Conservation (phyloP, 2,329 filamentous ascomycete species). For the Grosmannia serpens region DNA sequence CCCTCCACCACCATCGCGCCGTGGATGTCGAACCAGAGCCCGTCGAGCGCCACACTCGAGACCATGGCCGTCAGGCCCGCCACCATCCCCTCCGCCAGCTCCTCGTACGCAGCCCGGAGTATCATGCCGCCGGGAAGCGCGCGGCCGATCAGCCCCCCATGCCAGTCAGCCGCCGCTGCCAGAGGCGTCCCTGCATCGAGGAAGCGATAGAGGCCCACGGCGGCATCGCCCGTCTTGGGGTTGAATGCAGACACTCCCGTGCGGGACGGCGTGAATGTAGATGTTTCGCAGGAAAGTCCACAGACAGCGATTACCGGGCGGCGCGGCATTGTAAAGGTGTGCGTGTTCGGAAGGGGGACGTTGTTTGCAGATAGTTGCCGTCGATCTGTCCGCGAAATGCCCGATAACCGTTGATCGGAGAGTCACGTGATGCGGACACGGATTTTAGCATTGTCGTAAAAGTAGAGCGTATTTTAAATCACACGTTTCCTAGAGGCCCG, state of each 20-base stretch:
- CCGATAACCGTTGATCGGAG: too few relatives aligned
- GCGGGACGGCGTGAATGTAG: slow-evolving; percentile 38
- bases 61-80: slow-evolving; percentile 26
- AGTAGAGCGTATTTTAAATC: too few relatives aligned
- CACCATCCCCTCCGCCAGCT: slow-evolving; percentile 29
- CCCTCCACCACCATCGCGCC: slow-evolving; percentile 43
- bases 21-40: slow-evolving; percentile 45
- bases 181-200: slow-evolving; percentile 28
- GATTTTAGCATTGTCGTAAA: too few relatives aligned
- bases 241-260: slow-evolving; percentile 38
- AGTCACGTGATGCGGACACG: too few relatives aligned
- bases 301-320: slow-evolving; percentile 36
- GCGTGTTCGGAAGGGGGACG: not conserved
- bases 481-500: too few relatives aligned
- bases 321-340: not conserved
- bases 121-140: slow-evolving; percentile 38
- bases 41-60: slow-evolving; percentile 23
- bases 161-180: slow-evolving; percentile 32
- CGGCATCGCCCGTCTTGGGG: slow-evolving; percentile 29
- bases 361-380: too few relatives aligned
- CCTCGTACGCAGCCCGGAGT: slow-evolving; percentile 32
- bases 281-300: slow-evolving; percentile 42
- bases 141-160: slow-evolving; percentile 38
- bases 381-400: too few relatives aligned
- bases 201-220: slow-evolving; percentile 33